A percentile compares a stretch with the other conserved stretches of the same genome.
phyloP scores from a whole-genome alignment of 371 early-diverging fungal species.

The Mucor indicus region DNA sequence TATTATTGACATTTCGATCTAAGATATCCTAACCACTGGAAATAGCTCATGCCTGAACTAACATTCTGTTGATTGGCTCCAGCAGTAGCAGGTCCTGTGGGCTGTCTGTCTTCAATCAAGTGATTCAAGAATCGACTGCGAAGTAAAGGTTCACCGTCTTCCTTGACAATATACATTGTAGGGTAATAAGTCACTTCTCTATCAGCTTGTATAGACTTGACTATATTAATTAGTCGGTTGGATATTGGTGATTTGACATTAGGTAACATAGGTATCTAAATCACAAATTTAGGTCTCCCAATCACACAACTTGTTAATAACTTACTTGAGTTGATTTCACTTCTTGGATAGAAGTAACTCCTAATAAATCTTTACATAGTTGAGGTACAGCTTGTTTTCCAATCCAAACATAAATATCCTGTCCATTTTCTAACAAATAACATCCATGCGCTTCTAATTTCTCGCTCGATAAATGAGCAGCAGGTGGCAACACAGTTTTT shows the following conservation, averaged over 20 bases:
- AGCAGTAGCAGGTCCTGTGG: constrained; percentile 34
- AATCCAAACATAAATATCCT: constrained; percentile 73
- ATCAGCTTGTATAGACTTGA: constrained; percentile 16
- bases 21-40: constrained; percentile 64
- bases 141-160: constrained; percentile 69
- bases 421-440: constrained; percentile 70
- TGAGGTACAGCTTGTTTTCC: constrained; percentile 65
- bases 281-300: no score
- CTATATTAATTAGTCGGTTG: constrained; percentile 22
- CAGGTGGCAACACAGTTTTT: constrained; percentile 50
- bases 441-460: constrained; percentile 72
- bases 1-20: constrained; percentile 35
- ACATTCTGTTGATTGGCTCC: constrained; percentile 44
- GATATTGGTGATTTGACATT: constrained; percentile 33
- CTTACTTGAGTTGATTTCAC: constrained; percentile 37
- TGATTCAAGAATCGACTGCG: constrained; percentile 62
- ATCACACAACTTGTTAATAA: no score
- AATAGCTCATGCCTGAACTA: constrained; percentile 73
- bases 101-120: constrained; percentile 62
- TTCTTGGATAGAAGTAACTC: constrained; percentile 28
- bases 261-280: constrained; percentile 26
- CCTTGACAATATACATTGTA: constrained; percentile 60
- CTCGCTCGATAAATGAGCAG: constrained; percentile 68
- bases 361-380: constrained; percentile 57
- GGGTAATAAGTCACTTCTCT: constrained; percentile 30